Conservation (phyloP, 345 rosid genomes). For the Moricandia arvensis region DNA sequence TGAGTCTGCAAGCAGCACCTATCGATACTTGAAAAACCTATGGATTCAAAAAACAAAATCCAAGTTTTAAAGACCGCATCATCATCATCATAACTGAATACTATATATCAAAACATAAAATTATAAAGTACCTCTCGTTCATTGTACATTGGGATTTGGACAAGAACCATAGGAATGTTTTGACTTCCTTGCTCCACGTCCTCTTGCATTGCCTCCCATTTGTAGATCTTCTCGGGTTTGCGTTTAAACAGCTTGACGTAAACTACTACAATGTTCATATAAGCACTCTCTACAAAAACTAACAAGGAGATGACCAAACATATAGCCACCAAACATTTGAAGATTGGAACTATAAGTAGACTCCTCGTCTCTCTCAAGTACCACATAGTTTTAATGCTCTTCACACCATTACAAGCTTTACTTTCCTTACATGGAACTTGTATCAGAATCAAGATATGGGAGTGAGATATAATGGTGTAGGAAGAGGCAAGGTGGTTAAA, state of each 20-base stretch:
- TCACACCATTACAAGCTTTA: constrained; percentile 13
- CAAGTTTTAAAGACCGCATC: neutral
- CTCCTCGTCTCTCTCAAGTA: constrained; percentile 29
- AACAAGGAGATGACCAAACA: constrained; percentile 54
- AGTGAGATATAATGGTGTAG: neutral
- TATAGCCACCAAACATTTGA: constrained; percentile 42
- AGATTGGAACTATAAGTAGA: constrained; percentile 45
- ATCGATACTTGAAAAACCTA: constrained; percentile 68
- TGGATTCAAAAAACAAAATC: neutral
- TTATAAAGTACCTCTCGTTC: constrained; percentile 35
- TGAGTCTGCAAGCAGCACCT: constrained; percentile 61
- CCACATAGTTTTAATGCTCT: constrained; percentile 39
- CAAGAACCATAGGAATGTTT: constrained; percentile 34
- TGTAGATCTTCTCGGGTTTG: constrained; percentile 46
- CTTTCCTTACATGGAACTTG: neutral
- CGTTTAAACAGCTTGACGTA: constrained; percentile 42
- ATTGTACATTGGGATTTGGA: constrained; percentile 44
- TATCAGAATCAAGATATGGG: neutral
- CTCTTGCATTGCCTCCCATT: constrained; percentile 47
- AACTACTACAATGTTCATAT: constrained; percentile 55
- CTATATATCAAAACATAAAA: neutral
- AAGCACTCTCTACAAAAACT: constrained; percentile 51
- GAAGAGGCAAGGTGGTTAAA: neutral
- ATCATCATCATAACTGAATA: neutral
- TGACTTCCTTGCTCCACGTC: constrained; percentile 53